Conservation (phyloP, 2,329 filamentous ascomycete genomes). For the Gaeumannomyces tritici region DNA sequence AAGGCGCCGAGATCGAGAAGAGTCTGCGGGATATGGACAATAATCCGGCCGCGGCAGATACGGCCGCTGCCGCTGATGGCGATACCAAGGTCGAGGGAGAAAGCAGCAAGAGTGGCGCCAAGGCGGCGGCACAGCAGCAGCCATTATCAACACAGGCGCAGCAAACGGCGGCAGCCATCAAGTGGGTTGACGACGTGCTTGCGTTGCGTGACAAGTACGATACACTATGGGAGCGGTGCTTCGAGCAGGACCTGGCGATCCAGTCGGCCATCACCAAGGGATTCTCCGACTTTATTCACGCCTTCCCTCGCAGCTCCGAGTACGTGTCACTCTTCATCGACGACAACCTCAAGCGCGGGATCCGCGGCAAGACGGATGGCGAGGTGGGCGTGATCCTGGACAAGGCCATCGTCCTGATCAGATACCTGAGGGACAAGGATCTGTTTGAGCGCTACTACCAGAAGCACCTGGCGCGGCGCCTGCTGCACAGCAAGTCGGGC, state of each 20-base stretch:
- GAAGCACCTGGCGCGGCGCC: slow-evolving; percentile 80
- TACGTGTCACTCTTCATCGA: slow-evolving; percentile 96
- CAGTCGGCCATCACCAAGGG: slow-evolving; percentile 78
- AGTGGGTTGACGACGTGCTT: slow-evolving; percentile 91
- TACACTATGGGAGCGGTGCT: slow-evolving; percentile 62
- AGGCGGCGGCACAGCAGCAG: slow-evolving; percentile 18
- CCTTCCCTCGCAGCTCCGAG: slow-evolving; percentile 77
- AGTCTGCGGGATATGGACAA: slow-evolving; percentile 46
- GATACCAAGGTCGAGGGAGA: slow-evolving; percentile 29
- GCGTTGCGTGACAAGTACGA: slow-evolving; percentile 85
- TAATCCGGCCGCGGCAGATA: slow-evolving; percentile 27
- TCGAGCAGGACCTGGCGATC: slow-evolving; percentile 64
- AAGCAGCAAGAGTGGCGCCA: slow-evolving; percentile 16
- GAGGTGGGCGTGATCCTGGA: slow-evolving; percentile 80
- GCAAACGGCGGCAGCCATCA: slow-evolving; percentile 78
- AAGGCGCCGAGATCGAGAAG: slow-evolving; percentile 77
- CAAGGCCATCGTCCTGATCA: slow-evolving; percentile 78
- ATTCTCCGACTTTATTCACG: slow-evolving; percentile 88
- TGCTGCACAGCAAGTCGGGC: slow-evolving; percentile 82
- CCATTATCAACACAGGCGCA: slow-evolving; percentile 54
- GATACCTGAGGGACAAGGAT: slow-evolving; percentile 86
- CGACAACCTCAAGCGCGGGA: slow-evolving; percentile 87
- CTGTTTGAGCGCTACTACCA: slow-evolving; percentile 97
- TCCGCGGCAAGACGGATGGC: slow-evolving; percentile 82
- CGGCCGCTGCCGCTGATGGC: slow-evolving; percentile 8